Percentiles rank a stretch among this genome's conserved stretches.
Conservation (phyloP, 2,329 filamentous ascomycete genomes). For the Didymella keratinophila region DNA sequence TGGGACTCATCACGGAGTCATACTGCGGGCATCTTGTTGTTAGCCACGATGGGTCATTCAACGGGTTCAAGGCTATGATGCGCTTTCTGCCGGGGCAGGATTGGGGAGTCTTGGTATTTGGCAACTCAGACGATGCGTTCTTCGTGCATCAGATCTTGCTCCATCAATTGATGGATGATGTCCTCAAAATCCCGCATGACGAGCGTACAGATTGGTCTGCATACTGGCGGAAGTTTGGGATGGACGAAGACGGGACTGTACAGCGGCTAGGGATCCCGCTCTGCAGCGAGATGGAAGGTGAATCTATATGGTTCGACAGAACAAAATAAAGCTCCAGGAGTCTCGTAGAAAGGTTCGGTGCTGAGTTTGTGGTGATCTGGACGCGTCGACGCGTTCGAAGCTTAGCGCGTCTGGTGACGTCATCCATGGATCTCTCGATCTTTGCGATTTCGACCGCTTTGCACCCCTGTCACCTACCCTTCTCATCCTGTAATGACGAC, state of each 20-base stretch:
- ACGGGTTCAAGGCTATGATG: conserved; percentile 21
- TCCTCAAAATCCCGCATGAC: background rate
- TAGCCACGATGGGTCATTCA: conserved; percentile 20
- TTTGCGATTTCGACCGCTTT: background rate
- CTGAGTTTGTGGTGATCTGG: too few relatives aligned
- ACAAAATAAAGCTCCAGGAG: background rate
- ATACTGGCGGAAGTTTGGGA: conserved; percentile 14
- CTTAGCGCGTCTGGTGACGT: conserved; percentile 2
- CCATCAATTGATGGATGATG: conserved; percentile 17
- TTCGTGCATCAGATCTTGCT: conserved; percentile 18
- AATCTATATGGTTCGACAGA: conserved; percentile 21
- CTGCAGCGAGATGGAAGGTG: conserved; percentile 14
- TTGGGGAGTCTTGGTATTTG: conserved; percentile 24
- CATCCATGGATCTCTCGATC: background rate
- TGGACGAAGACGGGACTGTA: conserved; percentile 8
- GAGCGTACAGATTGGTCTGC: conserved; percentile 10
- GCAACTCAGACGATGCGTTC: conserved; percentile 17
- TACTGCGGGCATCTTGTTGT: conserved; percentile 23
- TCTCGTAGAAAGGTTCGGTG: too few relatives aligned
- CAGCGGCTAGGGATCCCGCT: conserved; percentile 18
- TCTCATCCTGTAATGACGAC: conserved; percentile 12
- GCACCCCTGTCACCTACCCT: conserved; percentile 8
- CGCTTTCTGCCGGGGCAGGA: conserved; percentile 19
- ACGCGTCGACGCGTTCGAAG: background rate
- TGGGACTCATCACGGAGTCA: conserved; percentile 19